Percentiles rank a stretch among this genome's conserved stretches.
Evolutionary conservation across 306 rosid species (phyloP).

Genomic region (Vachellia collinsii): DNA sequence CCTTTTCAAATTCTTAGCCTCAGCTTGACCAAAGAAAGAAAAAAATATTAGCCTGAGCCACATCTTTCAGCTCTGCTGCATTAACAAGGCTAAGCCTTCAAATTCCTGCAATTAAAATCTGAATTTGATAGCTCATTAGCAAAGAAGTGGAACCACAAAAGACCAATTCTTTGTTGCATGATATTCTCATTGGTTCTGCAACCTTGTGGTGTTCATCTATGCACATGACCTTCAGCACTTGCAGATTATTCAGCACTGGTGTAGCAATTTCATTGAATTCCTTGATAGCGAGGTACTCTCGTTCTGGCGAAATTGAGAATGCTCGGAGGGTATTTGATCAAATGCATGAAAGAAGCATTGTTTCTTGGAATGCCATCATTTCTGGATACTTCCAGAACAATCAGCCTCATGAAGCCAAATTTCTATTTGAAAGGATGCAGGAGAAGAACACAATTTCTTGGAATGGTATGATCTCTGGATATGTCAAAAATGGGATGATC

Average conservation of each 20-base stretch:
- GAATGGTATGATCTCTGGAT: constrained; percentile 54
- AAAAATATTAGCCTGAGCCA: constrained; percentile 25
- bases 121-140: constrained; percentile 13
- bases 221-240: neutral
- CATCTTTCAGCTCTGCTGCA: constrained; percentile 69
- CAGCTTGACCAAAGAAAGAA: constrained; percentile 44
- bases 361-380: constrained; percentile 60
- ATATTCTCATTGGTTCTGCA: constrained; percentile 6
- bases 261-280: constrained; percentile 19
- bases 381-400: constrained; percentile 53
- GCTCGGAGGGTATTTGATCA: constrained; percentile 60
- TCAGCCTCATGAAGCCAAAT: constrained; percentile 47
- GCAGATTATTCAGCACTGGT: constrained; percentile 36
- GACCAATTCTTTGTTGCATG: constrained; percentile 54
- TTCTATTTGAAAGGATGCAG: constrained; percentile 53
- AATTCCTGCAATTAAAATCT: constrained; percentile 45
- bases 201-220: constrained; percentile 14
- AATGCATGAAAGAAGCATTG: constrained; percentile 44
- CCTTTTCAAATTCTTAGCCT: constrained; percentile 72
- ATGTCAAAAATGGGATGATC: constrained; percentile 45
- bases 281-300: constrained; percentile 36
- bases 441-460: constrained; percentile 51
- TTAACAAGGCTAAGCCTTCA: constrained; percentile 81
- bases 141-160: constrained; percentile 67
- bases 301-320: constrained; percentile 41